phyloP scores from a whole-genome alignment of 2,329 filamentous ascomycete species.

The Cladosporium sp. region DNA sequence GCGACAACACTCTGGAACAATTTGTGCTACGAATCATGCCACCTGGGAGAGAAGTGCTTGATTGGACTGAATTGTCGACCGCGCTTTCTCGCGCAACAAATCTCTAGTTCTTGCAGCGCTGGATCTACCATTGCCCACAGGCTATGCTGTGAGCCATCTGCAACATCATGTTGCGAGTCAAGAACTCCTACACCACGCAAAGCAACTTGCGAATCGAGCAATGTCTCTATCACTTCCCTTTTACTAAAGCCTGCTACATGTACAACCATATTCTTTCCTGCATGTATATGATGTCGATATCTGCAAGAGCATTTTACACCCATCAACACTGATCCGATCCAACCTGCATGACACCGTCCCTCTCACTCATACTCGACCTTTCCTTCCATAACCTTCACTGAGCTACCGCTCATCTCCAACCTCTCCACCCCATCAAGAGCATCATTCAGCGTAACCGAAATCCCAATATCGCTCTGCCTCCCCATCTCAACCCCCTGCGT shows the following conservation, averaged over 20 bases:
- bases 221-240: neutral
- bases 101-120: neutral
- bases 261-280: neutral
- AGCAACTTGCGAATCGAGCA: neutral
- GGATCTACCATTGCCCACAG: neutral
- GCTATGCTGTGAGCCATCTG: neutral
- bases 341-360: neutral
- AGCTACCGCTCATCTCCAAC: slow-evolving; percentile 46
- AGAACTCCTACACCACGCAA: neutral
- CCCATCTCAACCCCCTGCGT: slow-evolving; percentile 56
- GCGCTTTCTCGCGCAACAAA: neutral
- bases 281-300: neutral
- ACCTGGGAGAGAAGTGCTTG: neutral
- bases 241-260: neutral
- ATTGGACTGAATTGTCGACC: neutral
- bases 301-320: neutral
- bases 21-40: neutral
- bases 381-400: slow-evolving; percentile 47
- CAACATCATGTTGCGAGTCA: neutral
- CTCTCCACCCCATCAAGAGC: slow-evolving; percentile 39
- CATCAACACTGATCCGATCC: neutral
- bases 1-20: neutral
- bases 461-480: slow-evolving; percentile 50
- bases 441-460: slow-evolving; percentile 46
- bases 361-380: slow-evolving; percentile 14